phyloP scores from a whole-genome alignment of 306 rosid genomes.

The Sesbania bispinosa region DNA sequence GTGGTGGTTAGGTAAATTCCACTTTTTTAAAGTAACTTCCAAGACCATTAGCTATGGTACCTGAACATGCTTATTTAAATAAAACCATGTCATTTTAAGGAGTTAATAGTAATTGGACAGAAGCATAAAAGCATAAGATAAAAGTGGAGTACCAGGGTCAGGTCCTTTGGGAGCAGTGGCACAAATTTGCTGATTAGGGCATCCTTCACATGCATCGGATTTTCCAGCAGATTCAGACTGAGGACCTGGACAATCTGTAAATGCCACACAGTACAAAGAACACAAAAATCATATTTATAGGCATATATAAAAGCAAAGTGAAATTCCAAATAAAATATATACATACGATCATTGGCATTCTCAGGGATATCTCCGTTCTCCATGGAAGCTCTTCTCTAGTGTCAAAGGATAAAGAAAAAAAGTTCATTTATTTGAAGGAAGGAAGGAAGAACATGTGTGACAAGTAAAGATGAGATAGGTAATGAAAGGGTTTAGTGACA shows the following conservation, averaged over 20 bases:
- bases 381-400: constrained; percentile 37
- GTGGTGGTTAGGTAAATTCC: no score
- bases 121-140: neutral
- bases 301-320: neutral
- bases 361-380: constrained; percentile 75
- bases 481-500: neutral
- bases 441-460: neutral
- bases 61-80: neutral
- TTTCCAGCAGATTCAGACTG: constrained; percentile 85
- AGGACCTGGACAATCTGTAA: constrained; percentile 89
- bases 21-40: no score
- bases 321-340: neutral
- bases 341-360: constrained; percentile 84
- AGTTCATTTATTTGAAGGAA: neutral
- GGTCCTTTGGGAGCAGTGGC: constrained; percentile 96
- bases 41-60: neutral
- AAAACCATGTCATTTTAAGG: neutral
- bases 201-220: constrained; percentile 75
- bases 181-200: constrained; percentile 86
- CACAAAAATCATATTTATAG: neutral
- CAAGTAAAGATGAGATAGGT: neutral
- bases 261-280: neutral
- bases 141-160: constrained; percentile 63
- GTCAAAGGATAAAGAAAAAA: neutral
- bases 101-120: neutral